Base-by-base conservation (phyloP, 176 grass and related monocot species). In the Musa itinerans region DNA sequence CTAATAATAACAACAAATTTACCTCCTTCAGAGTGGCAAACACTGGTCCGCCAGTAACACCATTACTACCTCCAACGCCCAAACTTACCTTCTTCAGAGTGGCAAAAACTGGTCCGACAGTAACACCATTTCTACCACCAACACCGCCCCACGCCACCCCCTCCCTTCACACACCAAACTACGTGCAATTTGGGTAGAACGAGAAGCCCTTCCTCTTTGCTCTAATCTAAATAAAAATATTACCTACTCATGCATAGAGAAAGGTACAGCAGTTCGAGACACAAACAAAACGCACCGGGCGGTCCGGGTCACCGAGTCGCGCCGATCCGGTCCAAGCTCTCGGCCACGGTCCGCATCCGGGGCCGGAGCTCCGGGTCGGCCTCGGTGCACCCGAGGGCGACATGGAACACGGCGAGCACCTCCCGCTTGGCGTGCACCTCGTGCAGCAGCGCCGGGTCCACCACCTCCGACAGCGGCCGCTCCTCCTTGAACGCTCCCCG, bases 391-490 rank as follows among this genome's bases (percentile, higher is more conserved):
- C 95, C 91, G 15, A 99, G 95, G 13, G 95, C 90, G 55, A 94
- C 88, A 58, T 99, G 95, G 89, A 99, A 99, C 10, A 94, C 86
- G 17, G 86, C 84, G 55, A 99, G 90, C 52, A 99, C 95, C 84
- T 94, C 90, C 83, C 91, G 91, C 88, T 99, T 99, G 75, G 95
- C 95, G 75, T 94, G 95, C 78, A 99, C 91, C 82, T 99, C 95
- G 75, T 86, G 88, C 25, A 99, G 85, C 81, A 99, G 69, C 54
- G 88, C 73, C 19, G 95, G 95, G 86, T 99, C 95, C 34, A 99
- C 95, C 61, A 99, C 90, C 86, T 99, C 95, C 76, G 88, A 94
- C 70, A 99, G 85, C 14, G 95, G 95, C 70, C 90, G 84, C 78
- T 99, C 95, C 83, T 99, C 95, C 85, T 87, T 87, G 81, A 99